These are phyloP conservation scores for Arthrobotrys musiformis DNA, from an alignment of 2,329 filamentous ascomycete genomes.

Conservation along the genomic window DNA sequence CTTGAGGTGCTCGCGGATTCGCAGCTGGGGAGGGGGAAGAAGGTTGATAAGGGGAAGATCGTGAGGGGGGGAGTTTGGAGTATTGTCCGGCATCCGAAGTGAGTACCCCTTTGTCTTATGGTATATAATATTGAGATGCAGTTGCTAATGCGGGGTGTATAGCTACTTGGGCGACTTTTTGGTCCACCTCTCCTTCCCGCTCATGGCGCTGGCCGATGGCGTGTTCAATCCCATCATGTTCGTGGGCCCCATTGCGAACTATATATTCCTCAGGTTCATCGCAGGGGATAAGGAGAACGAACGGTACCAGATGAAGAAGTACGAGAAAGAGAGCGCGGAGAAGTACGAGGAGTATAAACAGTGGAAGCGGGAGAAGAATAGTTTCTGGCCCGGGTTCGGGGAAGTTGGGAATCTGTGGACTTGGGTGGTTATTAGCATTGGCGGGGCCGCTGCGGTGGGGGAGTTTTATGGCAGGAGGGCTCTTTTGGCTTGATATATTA, in stretches of 20 bases:
- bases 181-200: slow-evolving; percentile 70
- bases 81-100: slow-evolving; percentile 73
- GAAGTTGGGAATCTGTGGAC: slow-evolving; percentile 70
- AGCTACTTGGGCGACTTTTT: slow-evolving; percentile 73
- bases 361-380: slow-evolving; percentile 69
- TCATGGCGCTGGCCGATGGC: slow-evolving; percentile 69
- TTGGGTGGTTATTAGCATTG: slow-evolving; percentile 67
- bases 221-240: slow-evolving; percentile 69
- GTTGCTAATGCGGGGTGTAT: neutral
- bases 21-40: slow-evolving; percentile 68
- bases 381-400: slow-evolving; percentile 69
- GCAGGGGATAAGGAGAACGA: slow-evolving; percentile 71
- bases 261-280: slow-evolving; percentile 69
- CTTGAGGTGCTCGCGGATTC: slow-evolving; percentile 70
- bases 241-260: slow-evolving; percentile 70
- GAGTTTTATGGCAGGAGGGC: slow-evolving; percentile 62
- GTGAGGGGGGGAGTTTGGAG: slow-evolving; percentile 72
- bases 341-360: slow-evolving; percentile 69
- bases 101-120: slow-evolving; percentile 31
- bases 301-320: slow-evolving; percentile 67
- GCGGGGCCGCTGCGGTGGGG: slow-evolving; percentile 66
- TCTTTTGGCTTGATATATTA: neutral
- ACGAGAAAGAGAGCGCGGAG: slow-evolving; percentile 66
- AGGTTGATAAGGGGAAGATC: slow-evolving; percentile 62
- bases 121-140: neutral